Percentiles rank a stretch among this genome's conserved stretches.
Evolutionary conservation across 148 eudicot species (phyloP).

Genomic region (Drosera capensis): DNA sequence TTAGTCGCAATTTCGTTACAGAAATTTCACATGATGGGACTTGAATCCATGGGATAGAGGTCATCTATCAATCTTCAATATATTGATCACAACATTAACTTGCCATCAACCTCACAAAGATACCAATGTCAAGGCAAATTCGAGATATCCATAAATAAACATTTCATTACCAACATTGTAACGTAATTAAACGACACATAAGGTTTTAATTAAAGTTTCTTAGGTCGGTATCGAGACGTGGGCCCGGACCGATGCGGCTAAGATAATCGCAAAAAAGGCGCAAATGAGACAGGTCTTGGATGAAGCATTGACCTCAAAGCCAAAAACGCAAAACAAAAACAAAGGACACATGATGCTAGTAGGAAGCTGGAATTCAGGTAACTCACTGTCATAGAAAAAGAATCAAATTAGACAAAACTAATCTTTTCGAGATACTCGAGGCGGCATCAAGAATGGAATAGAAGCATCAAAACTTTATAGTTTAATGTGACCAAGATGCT

Average conservation of each 20-base stretch:
- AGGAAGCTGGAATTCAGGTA: constrained; percentile 36
- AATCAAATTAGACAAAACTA: neutral
- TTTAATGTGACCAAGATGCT: constrained; percentile 44
- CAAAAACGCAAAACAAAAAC: constrained; percentile 26
- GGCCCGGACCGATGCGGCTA: constrained; percentile 3
- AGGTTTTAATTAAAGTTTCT: no score
- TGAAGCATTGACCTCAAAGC: constrained; percentile 54
- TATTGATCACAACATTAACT: no score
- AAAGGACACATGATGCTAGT: constrained; percentile 3
- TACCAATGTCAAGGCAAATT: no score
- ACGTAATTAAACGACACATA: no score
- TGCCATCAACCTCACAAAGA: no score
- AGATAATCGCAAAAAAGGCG: constrained; percentile 33
- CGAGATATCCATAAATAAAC: no score
- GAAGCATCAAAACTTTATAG: constrained; percentile 78
- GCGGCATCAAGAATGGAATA: constrained; percentile 78
- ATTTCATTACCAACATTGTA: no score
- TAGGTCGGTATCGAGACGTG: constrained; percentile 23
- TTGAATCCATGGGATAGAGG: neutral
- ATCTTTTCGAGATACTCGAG: constrained; percentile 17
- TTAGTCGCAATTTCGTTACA: neutral
- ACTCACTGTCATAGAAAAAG: constrained; percentile 10
- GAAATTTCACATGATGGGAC: neutral
- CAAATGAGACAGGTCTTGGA: constrained; percentile 33
- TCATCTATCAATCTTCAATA: no score